Base-by-base conservation (phyloP, 306 rosid genomes). In the Ammopiptanthus mongolicus region DNA sequence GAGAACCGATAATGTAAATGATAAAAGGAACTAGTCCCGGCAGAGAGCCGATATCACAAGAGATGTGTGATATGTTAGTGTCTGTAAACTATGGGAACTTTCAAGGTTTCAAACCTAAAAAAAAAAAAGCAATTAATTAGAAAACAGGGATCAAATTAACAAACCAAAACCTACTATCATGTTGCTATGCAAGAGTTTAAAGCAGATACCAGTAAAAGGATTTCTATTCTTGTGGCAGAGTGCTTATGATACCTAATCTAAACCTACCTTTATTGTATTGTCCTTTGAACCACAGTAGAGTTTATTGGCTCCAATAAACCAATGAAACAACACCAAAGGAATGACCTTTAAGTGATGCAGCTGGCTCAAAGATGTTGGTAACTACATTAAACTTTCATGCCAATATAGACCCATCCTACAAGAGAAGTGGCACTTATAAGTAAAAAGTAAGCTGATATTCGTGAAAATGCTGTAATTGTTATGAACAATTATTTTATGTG, bases 231-330 rank as follows among this genome's bases (percentile, higher is more conserved):
- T 11, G 13, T n/a, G 6, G 22, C 53, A 74, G 39, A 77, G 58
- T 59, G 55, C 17, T 36, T 28, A 36, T 76, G 44, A 8, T 37
- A 37, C 44, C 44, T 5, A 37, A 1, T n/a, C 48, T 33, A 25
- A 61, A 78, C 93, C 81, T 83, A 90, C 97, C 82, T 75, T 88
- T 77, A 91, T 91, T 71, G 97, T 80, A 76, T 85, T 73, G 80
- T 95, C 98, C 98, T 91, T 95, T 69, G 98, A 95, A 53, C 97
- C 98, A 53, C 97, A 95, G 85, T 91, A 95, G 42, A 95, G 97
- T 78, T 93, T 88, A 84, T 90, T 95, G 60, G 96, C 97, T 75
- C 98, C 98, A 62, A 90, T 96, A n/a, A 73, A 91, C 95, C 79
- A 95, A 86, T 23, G 98, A 91, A 82, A 95, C 92, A 77, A 95